Percentiles rank a stretch among this genome's conserved stretches.
phyloP scores from a whole-genome alignment of 257 asterid species.

The Oldenlandia corymbosa region DNA sequence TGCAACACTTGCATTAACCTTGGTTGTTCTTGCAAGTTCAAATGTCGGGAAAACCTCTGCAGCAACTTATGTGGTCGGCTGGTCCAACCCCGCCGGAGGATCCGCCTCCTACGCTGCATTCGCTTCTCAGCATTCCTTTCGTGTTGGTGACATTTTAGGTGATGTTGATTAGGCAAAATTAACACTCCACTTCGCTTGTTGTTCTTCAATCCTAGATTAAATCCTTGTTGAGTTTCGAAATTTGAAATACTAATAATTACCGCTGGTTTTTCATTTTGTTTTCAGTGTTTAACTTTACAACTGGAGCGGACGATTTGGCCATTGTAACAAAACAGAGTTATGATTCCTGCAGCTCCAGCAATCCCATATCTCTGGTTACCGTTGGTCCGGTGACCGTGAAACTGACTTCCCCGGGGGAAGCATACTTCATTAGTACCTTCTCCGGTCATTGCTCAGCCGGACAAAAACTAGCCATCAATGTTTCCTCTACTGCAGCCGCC shows the following conservation, averaged over 20 bases:
- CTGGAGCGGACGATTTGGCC: slow-evolving; percentile 46
- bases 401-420: slow-evolving; percentile 33
- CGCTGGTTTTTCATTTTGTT: neutral
- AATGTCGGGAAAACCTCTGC: slow-evolving; percentile 32
- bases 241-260: no score
- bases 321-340: slow-evolving; percentile 32
- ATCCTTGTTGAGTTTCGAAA: no score
- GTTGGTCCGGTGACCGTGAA: slow-evolving; percentile 44
- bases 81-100: slow-evolving; percentile 36
- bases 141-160: slow-evolving; percentile 49
- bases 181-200: no score
- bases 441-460: slow-evolving; percentile 45
- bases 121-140: slow-evolving; percentile 41
- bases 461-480: slow-evolving; percentile 49
- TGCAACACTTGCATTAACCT: slow-evolving; percentile 12
- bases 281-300: slow-evolving; percentile 56
- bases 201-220: no score
- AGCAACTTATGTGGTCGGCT: slow-evolving; percentile 49
- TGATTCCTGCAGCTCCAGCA: slow-evolving; percentile 36
- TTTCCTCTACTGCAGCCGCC: slow-evolving; percentile 26
- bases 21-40: slow-evolving; percentile 16
- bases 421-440: slow-evolving; percentile 57
- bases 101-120: slow-evolving; percentile 31
- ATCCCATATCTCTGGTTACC: slow-evolving; percentile 25
- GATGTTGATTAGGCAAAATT: no score